These are phyloP conservation scores for Penicillium diatomitis DNA, from an alignment of 495 filamentous ascomycete species.

Conservation along the genomic window DNA sequence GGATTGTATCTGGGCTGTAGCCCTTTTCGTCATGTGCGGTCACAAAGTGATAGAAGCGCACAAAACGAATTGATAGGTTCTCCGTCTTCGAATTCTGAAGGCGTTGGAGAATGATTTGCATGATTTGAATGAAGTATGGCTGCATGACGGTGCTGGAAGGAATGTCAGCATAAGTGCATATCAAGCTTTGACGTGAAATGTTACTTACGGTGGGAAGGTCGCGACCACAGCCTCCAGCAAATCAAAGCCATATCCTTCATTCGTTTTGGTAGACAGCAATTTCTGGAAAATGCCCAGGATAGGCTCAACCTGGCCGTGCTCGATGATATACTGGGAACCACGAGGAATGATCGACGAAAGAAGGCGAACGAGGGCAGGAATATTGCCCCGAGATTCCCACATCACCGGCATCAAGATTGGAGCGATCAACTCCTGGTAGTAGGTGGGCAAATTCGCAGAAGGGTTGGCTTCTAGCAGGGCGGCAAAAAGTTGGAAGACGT, in stretches of 20 bases:
- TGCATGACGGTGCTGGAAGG: slow-evolving; percentile 49
- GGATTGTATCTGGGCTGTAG: slow-evolving; percentile 81
- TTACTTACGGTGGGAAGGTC: slow-evolving; percentile 58
- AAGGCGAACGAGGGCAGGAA: slow-evolving; percentile 79
- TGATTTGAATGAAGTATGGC: slow-evolving; percentile 68
- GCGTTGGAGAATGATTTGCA: slow-evolving; percentile 73
- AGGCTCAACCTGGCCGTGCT: slow-evolving; percentile 66
- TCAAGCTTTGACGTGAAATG: background rate
- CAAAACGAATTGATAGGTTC: slow-evolving; percentile 68
- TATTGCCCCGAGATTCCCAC: slow-evolving; percentile 89
- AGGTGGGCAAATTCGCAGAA: slow-evolving; percentile 58
- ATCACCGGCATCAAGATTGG: slow-evolving; percentile 64
- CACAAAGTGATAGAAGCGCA: slow-evolving; percentile 86
- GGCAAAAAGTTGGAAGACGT: slow-evolving; percentile 91
- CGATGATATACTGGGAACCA: slow-evolving; percentile 58
- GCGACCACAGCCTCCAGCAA: slow-evolving; percentile 71
- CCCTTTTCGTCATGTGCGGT: slow-evolving; percentile 67
- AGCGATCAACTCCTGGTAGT: slow-evolving; percentile 65
- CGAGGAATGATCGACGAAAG: slow-evolving; percentile 77
- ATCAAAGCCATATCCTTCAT: slow-evolving; percentile 78
- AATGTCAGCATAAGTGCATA: background rate
- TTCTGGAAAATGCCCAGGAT: slow-evolving; percentile 90
- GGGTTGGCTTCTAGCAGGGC: slow-evolving; percentile 79
- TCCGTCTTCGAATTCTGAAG: slow-evolving; percentile 74
- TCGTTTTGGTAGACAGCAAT: slow-evolving; percentile 61